Evolutionary conservation across 768 basidiomycete genomes (phyloP), one percentile per base, ranked within the genome.

Genomic region (Hericium coralloides): DNA sequence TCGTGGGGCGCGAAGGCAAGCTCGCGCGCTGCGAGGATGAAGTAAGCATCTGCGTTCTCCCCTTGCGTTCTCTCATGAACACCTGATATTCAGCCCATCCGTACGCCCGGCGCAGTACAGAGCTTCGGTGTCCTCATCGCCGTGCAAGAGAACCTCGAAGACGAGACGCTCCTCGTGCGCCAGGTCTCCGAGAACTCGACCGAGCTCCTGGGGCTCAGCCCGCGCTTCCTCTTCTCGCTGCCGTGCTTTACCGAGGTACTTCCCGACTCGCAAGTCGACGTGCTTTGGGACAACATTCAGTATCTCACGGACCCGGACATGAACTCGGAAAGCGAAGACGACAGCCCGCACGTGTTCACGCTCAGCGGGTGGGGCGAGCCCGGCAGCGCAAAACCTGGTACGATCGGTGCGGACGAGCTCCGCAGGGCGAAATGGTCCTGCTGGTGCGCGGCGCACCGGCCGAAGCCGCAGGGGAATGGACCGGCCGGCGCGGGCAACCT

Each of bases 171-270:
- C 12, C 61, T 77, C 7, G 87, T 92, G 38, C 77, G 83, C 12
- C 90, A 92, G 64, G 87, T 89, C 0, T 92, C 89, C 26, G 90
- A 92, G 87, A 92, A 93, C 62, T 78, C 85, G 1, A 79, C 80
- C 2, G 81, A 87, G 60, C 67, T 92, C n/a, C 74, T 93, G 12
- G 89, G 89, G 1, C 75, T 91, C 3, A 80, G 86, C 0, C 87
- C 89, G 0, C 71, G 69, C 5, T 84, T 82, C 63, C 81, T 91
- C 0, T 92, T 93, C 70, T 77, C 76, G 0, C 74, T 87, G 3
- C 76, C 82, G 38, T 89, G 88, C 65, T 85, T 93, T 64, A 83
- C 85, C 4, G 80, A 89, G 51, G 81, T 79, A 0, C 73, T 93
- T 1, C 78, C 84, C 0, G 79, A 83, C 22, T 70, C 76, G 7